Percentiles rank a stretch among this genome's conserved stretches.
Conservation (phyloP, 768 basidiomycete genomes). For the Hygrophorus pudorinus region DNA sequence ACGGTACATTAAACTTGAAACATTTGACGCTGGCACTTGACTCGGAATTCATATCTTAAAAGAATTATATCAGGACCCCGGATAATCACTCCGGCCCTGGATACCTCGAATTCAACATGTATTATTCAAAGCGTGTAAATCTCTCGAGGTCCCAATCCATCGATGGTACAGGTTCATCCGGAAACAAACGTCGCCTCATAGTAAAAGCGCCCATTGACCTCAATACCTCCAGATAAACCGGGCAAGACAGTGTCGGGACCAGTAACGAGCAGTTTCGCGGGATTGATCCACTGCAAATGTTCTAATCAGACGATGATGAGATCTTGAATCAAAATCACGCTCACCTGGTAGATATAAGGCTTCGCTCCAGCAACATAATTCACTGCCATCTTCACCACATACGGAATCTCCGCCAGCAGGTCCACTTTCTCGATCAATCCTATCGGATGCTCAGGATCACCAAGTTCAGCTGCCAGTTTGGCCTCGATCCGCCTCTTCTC, state of each 20-base stretch:
- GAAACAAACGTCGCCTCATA: conserved; percentile 91
- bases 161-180: conserved; percentile 13
- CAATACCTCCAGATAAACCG: conserved; percentile 30
- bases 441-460: conserved; percentile 43
- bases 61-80: too few relatives aligned
- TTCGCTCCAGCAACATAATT: conserved; percentile 91
- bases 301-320: conserved; percentile 9
- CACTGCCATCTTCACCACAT: conserved; percentile 84
- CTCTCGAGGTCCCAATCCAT: too few relatives aligned
- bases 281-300: conserved; percentile 35
- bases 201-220: conserved; percentile 66
- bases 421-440: conserved; percentile 91
- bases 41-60: too few relatives aligned
- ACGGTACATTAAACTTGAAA: too few relatives aligned
- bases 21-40: too few relatives aligned
- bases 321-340: conserved; percentile 24
- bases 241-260: conserved; percentile 31
- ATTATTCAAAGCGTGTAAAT: too few relatives aligned
- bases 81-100: too few relatives aligned
- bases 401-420: conserved; percentile 90
- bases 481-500: conserved; percentile 47
- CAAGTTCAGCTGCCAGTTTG: conserved; percentile 46
- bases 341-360: conserved; percentile 88
- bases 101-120: too few relatives aligned
- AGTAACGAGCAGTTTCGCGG: conserved; percentile 30